phyloP scores from a whole-genome alignment of 2,329 filamentous ascomycete genomes.

The Verticillium nubilum region DNA sequence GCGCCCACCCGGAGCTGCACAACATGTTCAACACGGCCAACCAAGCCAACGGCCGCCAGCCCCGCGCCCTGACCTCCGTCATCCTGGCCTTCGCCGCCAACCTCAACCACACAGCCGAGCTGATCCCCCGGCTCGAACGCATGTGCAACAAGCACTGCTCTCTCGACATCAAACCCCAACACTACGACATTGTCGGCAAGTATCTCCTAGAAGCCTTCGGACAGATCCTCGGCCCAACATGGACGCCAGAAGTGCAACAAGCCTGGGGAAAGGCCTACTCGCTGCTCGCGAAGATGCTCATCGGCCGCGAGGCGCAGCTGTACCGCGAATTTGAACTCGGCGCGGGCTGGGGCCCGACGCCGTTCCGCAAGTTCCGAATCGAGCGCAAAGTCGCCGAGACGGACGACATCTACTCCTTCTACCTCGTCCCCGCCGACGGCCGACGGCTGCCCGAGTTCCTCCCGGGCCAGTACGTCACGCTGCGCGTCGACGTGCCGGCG shows the following conservation, averaged over 20 bases:
- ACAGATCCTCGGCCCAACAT: slow-evolving; percentile 56
- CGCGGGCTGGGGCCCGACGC: slow-evolving; percentile 42
- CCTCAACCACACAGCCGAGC: slow-evolving; percentile 57
- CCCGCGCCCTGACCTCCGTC: slow-evolving; percentile 16
- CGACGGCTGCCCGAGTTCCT: slow-evolving; percentile 56
- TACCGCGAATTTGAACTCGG: slow-evolving; percentile 50
- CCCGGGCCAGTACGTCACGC: slow-evolving; percentile 68
- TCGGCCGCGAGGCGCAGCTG: slow-evolving; percentile 56
- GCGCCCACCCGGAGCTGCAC: slow-evolving; percentile 59
- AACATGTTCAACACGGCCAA: slow-evolving; percentile 58
- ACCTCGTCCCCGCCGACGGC: slow-evolving; percentile 58
- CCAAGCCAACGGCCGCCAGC: slow-evolving; percentile 17
- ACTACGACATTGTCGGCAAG: slow-evolving; percentile 66
- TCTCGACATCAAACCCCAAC: slow-evolving; percentile 60
- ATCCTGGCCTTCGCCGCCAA: slow-evolving; percentile 68
- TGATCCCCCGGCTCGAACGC: slow-evolving; percentile 47
- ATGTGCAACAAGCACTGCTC: slow-evolving; percentile 70
- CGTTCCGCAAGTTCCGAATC: slow-evolving; percentile 64
- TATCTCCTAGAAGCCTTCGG: slow-evolving; percentile 64
- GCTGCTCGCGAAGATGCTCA: slow-evolving; percentile 69
- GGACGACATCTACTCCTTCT: slow-evolving; percentile 65
- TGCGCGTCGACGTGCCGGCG: slow-evolving; percentile 51
- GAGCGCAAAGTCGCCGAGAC: slow-evolving; percentile 60
- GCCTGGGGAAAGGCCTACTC: slow-evolving; percentile 71
- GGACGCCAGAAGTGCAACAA: slow-evolving; percentile 54